These are phyloP conservation scores for Gastroboletus turbinatus DNA, from an alignment of 1,284 basidiomycete species.

Conservation along the genomic window DNA sequence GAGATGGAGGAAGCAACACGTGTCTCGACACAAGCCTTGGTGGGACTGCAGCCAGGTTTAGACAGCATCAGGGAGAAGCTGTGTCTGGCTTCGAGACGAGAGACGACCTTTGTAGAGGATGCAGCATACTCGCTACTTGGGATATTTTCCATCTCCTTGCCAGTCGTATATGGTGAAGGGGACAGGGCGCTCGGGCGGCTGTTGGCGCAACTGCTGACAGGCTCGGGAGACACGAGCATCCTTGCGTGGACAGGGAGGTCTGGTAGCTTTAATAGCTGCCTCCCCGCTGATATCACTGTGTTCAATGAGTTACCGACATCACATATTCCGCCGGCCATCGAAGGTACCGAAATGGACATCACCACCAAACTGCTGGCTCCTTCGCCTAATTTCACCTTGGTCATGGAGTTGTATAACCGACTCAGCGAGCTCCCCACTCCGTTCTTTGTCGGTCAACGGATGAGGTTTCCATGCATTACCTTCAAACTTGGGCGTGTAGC, in stretches of 20 bases:
- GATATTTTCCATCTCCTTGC: background rate
- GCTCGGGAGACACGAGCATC: background rate
- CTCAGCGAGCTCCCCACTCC: background rate
- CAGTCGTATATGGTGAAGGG: background rate
- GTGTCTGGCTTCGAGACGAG: background rate
- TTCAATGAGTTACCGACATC: background rate
- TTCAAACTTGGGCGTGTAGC: constrained; percentile 6
- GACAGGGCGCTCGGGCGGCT: background rate
- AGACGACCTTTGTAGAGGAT: background rate
- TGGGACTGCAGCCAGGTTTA: background rate
- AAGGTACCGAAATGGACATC: background rate
- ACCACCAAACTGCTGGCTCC: background rate
- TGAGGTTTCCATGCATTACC: constrained; percentile 5
- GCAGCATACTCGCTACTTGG: background rate
- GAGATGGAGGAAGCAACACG: constrained; percentile 2
- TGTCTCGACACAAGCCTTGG: background rate
- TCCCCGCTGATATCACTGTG: background rate
- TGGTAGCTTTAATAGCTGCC: background rate
- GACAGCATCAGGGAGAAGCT: background rate
- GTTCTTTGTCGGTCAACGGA: background rate
- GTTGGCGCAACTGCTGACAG: background rate
- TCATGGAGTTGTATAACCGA: background rate
- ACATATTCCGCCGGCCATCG: background rate
- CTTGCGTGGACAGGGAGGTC: background rate
- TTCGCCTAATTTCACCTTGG: background rate